These are phyloP conservation scores for Phytophthora sp. DNA, from an alignment of 352 stramenopile genomes.

Conservation along the genomic window DNA sequence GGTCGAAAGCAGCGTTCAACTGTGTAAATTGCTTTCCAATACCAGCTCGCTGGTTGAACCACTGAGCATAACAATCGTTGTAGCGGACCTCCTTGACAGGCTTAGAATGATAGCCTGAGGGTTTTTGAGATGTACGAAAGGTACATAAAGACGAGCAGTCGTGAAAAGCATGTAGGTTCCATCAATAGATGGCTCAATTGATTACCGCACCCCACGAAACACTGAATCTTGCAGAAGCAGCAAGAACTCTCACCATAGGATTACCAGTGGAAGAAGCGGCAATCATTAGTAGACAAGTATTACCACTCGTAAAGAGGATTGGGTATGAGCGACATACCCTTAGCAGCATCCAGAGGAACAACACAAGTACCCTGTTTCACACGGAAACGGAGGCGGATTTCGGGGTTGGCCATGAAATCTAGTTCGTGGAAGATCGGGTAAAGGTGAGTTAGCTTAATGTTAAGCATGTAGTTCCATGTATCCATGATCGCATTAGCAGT, in stretches of 20 bases:
- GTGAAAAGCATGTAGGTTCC: not conserved
- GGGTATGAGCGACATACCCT: not conserved
- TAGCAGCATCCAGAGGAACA: not conserved
- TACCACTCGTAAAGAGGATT: constrained; percentile 2
- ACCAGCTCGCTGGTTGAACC: not conserved
- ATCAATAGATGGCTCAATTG: constrained; percentile 5
- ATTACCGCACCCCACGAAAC: too few relatives aligned
- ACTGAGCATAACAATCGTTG: constrained; percentile 9
- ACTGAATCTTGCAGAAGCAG: constrained; percentile 6
- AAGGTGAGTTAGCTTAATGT: too few relatives aligned
- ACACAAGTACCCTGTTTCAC: too few relatives aligned
- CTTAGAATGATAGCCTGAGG: too few relatives aligned
- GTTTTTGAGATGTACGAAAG: not conserved
- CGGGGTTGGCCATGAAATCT: constrained; percentile 2
- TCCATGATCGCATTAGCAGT: too few relatives aligned
- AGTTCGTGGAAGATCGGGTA: too few relatives aligned
- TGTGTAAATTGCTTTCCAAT: not conserved
- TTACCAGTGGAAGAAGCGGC: constrained; percentile 1
- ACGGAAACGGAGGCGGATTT: not conserved
- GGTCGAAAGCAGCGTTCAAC: not conserved
- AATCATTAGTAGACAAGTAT: constrained; percentile 11
- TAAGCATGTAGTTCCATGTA: too few relatives aligned
- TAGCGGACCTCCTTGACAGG: constrained; percentile 19
- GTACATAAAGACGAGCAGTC: not conserved
- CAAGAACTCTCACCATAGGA: constrained; percentile 9